These are phyloP conservation scores for Rhizoctonia solani DNA, from an alignment of 1,284 basidiomycete genomes.

Conservation along the genomic window DNA sequence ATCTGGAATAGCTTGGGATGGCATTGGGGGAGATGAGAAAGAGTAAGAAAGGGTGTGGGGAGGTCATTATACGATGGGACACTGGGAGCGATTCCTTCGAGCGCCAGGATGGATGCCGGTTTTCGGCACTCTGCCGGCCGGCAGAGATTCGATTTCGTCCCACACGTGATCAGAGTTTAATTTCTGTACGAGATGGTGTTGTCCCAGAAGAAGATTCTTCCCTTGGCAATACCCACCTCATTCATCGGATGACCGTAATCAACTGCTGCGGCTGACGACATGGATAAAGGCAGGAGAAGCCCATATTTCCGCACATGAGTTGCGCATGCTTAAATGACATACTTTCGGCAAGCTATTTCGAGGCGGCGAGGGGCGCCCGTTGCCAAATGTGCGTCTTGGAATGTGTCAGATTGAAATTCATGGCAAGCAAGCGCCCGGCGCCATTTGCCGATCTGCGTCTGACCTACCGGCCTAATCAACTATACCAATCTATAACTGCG, in stretches of 20 bases:
- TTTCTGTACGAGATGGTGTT: not conserved
- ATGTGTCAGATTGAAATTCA: not conserved
- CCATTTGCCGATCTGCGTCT: too few relatives aligned
- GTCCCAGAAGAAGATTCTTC: not conserved
- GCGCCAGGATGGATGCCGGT: constrained; percentile 4
- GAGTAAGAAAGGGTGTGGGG: not conserved
- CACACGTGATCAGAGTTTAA: not conserved
- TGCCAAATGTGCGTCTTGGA: too few relatives aligned
- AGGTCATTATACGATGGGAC: too few relatives aligned
- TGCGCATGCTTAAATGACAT: too few relatives aligned
- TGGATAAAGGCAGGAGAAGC: too few relatives aligned
- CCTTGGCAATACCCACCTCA: not conserved
- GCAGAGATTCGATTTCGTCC: not conserved
- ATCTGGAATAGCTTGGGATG: not conserved
- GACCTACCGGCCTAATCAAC: not conserved
- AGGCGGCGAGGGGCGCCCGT: not conserved
- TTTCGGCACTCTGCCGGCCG: constrained; percentile 1
- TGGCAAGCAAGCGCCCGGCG: too few relatives aligned
- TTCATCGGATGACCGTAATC: not conserved
- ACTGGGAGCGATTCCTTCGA: not conserved
- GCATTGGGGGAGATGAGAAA: not conserved
- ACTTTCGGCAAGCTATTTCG: not conserved
- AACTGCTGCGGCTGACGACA: not conserved
- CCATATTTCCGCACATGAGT: too few relatives aligned
- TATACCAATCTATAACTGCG: not conserved